A percentile compares a stretch with the other conserved stretches of the same genome.
Conservation (phyloP, 1,284 basidiomycete species). For the Binderoboletus segoi region DNA sequence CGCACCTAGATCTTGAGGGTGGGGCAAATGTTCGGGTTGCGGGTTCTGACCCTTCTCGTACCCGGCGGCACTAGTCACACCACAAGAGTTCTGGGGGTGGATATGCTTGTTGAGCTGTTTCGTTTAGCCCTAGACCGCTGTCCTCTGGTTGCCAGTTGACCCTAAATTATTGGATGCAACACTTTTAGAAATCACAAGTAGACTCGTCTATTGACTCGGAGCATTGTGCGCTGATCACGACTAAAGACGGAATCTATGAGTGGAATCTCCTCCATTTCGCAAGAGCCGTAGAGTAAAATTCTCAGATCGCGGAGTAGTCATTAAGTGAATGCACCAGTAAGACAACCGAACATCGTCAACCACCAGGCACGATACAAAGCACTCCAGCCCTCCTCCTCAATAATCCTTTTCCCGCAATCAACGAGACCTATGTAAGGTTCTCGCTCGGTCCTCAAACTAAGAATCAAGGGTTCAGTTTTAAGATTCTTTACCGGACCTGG, state of each 20-base stretch:
- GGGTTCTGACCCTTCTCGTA: too few relatives aligned
- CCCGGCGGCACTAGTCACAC: too few relatives aligned
- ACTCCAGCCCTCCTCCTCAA: constrained; percentile 81
- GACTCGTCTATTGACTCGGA: too few relatives aligned
- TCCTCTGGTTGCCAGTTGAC: too few relatives aligned
- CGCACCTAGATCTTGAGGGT: too few relatives aligned
- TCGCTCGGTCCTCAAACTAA: constrained; percentile 74
- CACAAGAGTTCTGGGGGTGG: too few relatives aligned
- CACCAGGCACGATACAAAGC: constrained; percentile 88
- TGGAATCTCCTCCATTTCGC: background rate
- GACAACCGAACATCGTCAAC: constrained; percentile 73
- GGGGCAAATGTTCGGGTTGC: too few relatives aligned
- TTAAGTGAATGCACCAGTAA: constrained; percentile 60
- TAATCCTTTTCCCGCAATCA: constrained; percentile 78
- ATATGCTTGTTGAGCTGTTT: too few relatives aligned
- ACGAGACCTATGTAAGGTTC: constrained; percentile 84
- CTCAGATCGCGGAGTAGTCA: background rate
- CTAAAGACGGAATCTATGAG: background rate
- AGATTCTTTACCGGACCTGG: too few relatives aligned
- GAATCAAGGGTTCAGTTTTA: constrained; percentile 2
- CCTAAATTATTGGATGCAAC: too few relatives aligned
- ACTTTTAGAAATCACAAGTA: too few relatives aligned
- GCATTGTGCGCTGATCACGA: background rate
- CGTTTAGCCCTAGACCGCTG: too few relatives aligned
- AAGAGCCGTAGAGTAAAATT: background rate